phyloP scores from a whole-genome alignment of 2,329 filamentous ascomycete species.

The Rhytidhysteron rufulum region DNA sequence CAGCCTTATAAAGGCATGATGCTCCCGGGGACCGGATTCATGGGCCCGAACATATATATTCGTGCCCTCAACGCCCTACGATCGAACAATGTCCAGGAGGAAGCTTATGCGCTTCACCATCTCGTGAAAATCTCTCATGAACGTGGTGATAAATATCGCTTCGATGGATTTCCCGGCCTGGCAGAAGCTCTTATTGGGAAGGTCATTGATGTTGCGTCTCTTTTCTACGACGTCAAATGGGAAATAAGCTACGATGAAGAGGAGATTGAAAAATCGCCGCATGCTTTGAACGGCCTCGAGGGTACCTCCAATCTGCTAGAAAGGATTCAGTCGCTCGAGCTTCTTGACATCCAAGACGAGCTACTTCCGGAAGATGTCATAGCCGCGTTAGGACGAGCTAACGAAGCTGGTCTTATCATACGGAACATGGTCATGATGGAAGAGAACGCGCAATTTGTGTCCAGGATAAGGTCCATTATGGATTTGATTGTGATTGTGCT shows the following conservation, averaged over 20 bases:
- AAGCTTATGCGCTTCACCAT: conserved; percentile 90
- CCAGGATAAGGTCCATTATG: conserved; percentile 69
- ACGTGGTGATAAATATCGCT: conserved; percentile 91
- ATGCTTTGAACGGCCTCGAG: conserved; percentile 60
- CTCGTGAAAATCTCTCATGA: conserved; percentile 94
- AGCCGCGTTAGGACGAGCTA: conserved; percentile 70
- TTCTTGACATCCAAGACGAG: conserved; percentile 59
- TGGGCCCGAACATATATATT: conserved; percentile 86
- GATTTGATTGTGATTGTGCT: conserved; percentile 81
- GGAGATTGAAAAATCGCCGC: conserved; percentile 35
- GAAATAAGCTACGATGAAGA: conserved; percentile 65
- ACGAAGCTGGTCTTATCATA: conserved; percentile 81
- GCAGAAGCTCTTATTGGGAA: conserved; percentile 87
- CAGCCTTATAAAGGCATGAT: conserved; percentile 49
- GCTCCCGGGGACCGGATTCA: conserved; percentile 61
- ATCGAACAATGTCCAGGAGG: conserved; percentile 73
- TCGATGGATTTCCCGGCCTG: conserved; percentile 84
- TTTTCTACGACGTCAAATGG: conserved; percentile 84
- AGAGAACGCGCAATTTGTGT: conserved; percentile 81
- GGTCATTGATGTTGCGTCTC: conserved; percentile 68
- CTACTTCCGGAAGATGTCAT: conserved; percentile 69
- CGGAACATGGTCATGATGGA: conserved; percentile 94
- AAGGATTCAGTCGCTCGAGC: conserved; percentile 61
- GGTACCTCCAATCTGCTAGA: conserved; percentile 71
- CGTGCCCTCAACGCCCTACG: conserved; percentile 80